Evolutionary conservation across 2,329 filamentous ascomycete genomes (phyloP).

Genomic region (Aureobasidium sp.): DNA sequence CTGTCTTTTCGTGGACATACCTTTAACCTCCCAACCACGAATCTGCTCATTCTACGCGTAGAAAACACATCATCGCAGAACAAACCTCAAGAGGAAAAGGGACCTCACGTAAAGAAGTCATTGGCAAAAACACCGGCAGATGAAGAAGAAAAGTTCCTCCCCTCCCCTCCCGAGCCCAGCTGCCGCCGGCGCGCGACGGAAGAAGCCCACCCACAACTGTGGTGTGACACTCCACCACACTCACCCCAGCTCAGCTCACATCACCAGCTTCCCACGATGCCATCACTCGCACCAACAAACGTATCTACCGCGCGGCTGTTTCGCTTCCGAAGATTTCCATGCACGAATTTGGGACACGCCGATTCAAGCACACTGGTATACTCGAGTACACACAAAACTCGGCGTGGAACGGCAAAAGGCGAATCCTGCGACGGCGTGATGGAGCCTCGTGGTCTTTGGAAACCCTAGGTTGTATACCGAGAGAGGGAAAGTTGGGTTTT

Average conservation of each 20-base stretch:
- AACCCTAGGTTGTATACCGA: background rate
- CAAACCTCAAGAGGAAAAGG: background rate
- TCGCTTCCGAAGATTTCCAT: background rate
- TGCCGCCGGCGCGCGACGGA: background rate
- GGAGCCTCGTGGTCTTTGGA: background rate
- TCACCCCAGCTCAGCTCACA: background rate
- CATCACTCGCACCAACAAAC: too few relatives aligned
- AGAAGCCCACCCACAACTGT: background rate
- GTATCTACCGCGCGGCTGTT: background rate
- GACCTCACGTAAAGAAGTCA: too few relatives aligned
- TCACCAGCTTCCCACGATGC: too few relatives aligned
- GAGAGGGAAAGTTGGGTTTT: background rate
- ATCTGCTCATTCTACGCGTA: background rate
- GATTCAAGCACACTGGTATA: too few relatives aligned
- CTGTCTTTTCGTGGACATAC: too few relatives aligned
- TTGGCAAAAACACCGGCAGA: background rate
- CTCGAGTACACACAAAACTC: too few relatives aligned
- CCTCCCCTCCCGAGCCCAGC: background rate
- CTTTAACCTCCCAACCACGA: background rate
- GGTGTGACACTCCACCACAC: background rate
- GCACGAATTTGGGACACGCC: background rate
- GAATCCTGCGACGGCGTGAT: slow-evolving; percentile 5
- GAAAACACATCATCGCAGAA: background rate
- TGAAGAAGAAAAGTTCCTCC: too few relatives aligned
- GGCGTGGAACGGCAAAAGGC: background rate